Percentiles rank a stretch among this genome's conserved stretches.
Evolutionary conservation across 495 filamentous ascomycete genomes (phyloP).

Genomic region (Lepidopterella palustris): DNA sequence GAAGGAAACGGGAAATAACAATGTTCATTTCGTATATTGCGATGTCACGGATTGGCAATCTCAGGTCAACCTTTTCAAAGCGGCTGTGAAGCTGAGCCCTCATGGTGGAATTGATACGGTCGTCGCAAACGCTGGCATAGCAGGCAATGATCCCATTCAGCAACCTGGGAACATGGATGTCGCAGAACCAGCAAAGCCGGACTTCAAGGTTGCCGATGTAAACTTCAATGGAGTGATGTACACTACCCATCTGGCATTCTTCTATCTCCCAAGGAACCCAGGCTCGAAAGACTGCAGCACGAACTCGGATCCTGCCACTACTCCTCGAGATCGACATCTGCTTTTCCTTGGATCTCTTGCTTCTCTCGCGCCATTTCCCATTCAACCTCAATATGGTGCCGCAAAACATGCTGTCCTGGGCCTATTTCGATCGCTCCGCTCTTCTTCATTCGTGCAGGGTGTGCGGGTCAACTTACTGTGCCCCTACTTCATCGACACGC

Average conservation of each 20-base stretch:
- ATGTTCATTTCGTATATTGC: conserved; percentile 48
- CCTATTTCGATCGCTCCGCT: conserved; percentile 52
- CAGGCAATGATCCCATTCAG: conserved; percentile 38
- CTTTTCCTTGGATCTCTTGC: conserved; percentile 52
- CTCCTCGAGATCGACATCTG: conserved; percentile 44
- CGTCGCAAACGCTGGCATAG: conserved; percentile 63
- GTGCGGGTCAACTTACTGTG: conserved; percentile 55
- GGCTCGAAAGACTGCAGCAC: conserved; percentile 13
- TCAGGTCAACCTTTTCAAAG: conserved; percentile 55
- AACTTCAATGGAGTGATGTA: conserved; percentile 59
- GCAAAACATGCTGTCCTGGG: conserved; percentile 62
- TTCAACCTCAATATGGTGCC: conserved; percentile 48
- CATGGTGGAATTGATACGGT: conserved; percentile 54
- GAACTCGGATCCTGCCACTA: conserved; percentile 21
- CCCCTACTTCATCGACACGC: conserved; percentile 64
- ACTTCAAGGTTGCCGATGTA: conserved; percentile 50
- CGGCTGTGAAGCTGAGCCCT: conserved; percentile 47
- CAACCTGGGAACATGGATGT: conserved; percentile 35
- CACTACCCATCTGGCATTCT: conserved; percentile 58
- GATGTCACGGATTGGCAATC: conserved; percentile 55
- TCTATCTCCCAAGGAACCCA: conserved; percentile 45
- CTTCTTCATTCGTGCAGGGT: conserved; percentile 41
- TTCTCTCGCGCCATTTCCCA: conserved; percentile 42
- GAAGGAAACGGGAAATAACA: conserved; percentile 35
- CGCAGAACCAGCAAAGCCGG: conserved; percentile 46